Evolutionary conservation across 495 filamentous ascomycete species (phyloP).

Genomic region (Achaetomiella virescens): DNA sequence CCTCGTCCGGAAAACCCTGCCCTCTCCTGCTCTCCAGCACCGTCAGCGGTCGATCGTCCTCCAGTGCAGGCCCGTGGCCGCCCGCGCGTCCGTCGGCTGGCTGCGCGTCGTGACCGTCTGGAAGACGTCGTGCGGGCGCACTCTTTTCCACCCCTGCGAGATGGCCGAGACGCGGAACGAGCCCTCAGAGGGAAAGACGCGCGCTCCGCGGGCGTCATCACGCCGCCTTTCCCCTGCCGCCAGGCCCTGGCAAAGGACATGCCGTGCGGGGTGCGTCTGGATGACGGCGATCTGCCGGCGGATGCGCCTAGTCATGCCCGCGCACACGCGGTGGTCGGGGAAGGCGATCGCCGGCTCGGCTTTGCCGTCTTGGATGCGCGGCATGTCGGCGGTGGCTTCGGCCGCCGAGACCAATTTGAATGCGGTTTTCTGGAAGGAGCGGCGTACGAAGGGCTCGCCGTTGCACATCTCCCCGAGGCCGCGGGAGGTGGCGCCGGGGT

Average conservation of each 20-base stretch:
- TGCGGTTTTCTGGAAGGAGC: slow-evolving; percentile 45
- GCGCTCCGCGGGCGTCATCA: slow-evolving; percentile 35
- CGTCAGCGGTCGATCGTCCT: slow-evolving; percentile 49
- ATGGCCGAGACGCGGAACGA: slow-evolving; percentile 7
- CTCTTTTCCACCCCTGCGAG: slow-evolving; percentile 45
- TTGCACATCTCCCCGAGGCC: slow-evolving; percentile 56
- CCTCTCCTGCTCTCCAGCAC: slow-evolving; percentile 58
- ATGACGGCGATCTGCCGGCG: slow-evolving; percentile 36
- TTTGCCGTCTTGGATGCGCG: slow-evolving; percentile 50
- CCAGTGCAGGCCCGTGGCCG: slow-evolving; percentile 53
- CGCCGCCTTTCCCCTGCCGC: slow-evolving; percentile 26
- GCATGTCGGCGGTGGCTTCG: slow-evolving; percentile 53
- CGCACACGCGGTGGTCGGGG: slow-evolving; percentile 57
- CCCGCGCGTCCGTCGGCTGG: slow-evolving; percentile 40
- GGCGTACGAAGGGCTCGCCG: slow-evolving; percentile 50
- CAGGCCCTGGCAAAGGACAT: slow-evolving; percentile 43
- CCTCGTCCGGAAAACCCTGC: slow-evolving; percentile 62
- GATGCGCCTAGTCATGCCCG: slow-evolving; percentile 23
- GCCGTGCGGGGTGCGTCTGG: slow-evolving; percentile 38
- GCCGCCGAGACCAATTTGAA: slow-evolving; percentile 48
- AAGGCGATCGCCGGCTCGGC: slow-evolving; percentile 47
- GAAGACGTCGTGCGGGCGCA: slow-evolving; percentile 46
- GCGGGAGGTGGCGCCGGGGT: slow-evolving; percentile 14
- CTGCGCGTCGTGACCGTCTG: slow-evolving; percentile 50
- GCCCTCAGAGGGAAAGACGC: slow-evolving; percentile 23